These are phyloP conservation scores for Aspergillus mulundensis DNA, from an alignment of 495 filamentous ascomycete genomes.

Conservation along the genomic window DNA sequence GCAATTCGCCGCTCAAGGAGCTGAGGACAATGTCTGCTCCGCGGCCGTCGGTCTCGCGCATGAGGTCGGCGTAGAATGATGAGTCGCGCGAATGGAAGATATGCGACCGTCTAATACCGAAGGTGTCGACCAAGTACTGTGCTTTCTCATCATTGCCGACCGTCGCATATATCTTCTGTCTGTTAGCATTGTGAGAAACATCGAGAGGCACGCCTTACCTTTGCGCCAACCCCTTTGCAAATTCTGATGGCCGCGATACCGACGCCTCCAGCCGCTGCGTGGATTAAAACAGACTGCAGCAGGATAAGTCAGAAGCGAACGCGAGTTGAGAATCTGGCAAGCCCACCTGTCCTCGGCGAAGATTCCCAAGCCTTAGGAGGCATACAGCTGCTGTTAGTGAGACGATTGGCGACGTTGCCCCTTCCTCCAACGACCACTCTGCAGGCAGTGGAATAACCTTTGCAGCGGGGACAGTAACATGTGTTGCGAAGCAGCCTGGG, in stretches of 20 bases:
- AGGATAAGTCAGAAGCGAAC: neutral
- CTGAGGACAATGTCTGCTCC: slow-evolving; percentile 52
- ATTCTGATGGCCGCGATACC: slow-evolving; percentile 19
- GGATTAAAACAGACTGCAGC: slow-evolving; percentile 21
- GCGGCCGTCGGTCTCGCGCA: slow-evolving; percentile 41
- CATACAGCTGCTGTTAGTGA: slow-evolving; percentile 37
- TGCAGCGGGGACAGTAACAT: neutral
- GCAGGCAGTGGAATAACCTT: slow-evolving; percentile 22
- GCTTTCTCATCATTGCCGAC: slow-evolving; percentile 42
- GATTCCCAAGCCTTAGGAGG: slow-evolving; percentile 23
- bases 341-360: slow-evolving; percentile 11
- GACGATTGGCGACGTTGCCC: slow-evolving; percentile 38
- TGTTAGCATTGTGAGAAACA: slow-evolving; percentile 13
- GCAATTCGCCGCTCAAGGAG: slow-evolving; percentile 44
- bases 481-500: neutral
- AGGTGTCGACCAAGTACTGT: slow-evolving; percentile 26
- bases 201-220: neutral
- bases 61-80: slow-evolving; percentile 42
- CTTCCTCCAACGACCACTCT: slow-evolving; percentile 25
- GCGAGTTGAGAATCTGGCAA: neutral
- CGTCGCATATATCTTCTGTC: slow-evolving; percentile 30
- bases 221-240: slow-evolving; percentile 7
- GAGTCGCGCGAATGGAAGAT: slow-evolving; percentile 50
- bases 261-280: slow-evolving; percentile 25
- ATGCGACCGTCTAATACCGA: slow-evolving; percentile 31